phyloP scores from a whole-genome alignment of 352 stramenopile genomes.

The Phytophthora megakarya region DNA sequence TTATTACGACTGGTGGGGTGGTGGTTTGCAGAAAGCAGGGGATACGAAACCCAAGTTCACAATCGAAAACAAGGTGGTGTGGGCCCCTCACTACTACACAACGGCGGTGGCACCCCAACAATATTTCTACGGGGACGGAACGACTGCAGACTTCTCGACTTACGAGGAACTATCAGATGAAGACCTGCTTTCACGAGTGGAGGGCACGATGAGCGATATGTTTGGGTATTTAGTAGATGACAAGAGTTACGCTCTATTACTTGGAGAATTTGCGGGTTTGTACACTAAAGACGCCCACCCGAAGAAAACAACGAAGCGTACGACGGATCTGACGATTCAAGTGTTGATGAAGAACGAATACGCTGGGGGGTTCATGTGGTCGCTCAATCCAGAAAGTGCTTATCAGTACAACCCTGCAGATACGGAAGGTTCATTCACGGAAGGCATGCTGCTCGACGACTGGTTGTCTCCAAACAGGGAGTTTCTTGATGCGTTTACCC shows the following conservation, averaged over 20 bases:
- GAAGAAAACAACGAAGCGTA: slow-evolving; percentile 72
- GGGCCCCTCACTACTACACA: slow-evolving; percentile 84
- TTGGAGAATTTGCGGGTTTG: slow-evolving; percentile 76
- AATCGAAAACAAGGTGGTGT: slow-evolving; percentile 79
- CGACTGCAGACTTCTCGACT: slow-evolving; percentile 47
- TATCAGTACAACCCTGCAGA: slow-evolving; percentile 81
- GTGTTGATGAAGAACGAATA: slow-evolving; percentile 70
- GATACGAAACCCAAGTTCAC: slow-evolving; percentile 52
- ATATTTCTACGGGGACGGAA: slow-evolving; percentile 78
- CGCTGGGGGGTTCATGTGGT: slow-evolving; percentile 84
- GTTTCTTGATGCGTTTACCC: slow-evolving; percentile 67
- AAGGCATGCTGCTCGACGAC: slow-evolving; percentile 77
- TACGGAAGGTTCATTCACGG: slow-evolving; percentile 59
- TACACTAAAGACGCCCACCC: slow-evolving; percentile 75
- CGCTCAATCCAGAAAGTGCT: slow-evolving; percentile 75
- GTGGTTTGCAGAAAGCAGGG: slow-evolving; percentile 65
- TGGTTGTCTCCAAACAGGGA: slow-evolving; percentile 76
- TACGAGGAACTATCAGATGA: slow-evolving; percentile 71
- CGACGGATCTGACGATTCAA: slow-evolving; percentile 72
- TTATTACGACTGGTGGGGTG: slow-evolving; percentile 89
- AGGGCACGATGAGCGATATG: slow-evolving; percentile 76
- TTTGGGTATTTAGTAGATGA: slow-evolving; percentile 73
- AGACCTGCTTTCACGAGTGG: slow-evolving; percentile 46
- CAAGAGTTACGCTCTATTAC: slow-evolving; percentile 53
- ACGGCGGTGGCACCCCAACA: slow-evolving; percentile 69